These are phyloP conservation scores for Neurospora discreta DNA, from an alignment of 495 filamentous ascomycete genomes.

Conservation along the genomic window DNA sequence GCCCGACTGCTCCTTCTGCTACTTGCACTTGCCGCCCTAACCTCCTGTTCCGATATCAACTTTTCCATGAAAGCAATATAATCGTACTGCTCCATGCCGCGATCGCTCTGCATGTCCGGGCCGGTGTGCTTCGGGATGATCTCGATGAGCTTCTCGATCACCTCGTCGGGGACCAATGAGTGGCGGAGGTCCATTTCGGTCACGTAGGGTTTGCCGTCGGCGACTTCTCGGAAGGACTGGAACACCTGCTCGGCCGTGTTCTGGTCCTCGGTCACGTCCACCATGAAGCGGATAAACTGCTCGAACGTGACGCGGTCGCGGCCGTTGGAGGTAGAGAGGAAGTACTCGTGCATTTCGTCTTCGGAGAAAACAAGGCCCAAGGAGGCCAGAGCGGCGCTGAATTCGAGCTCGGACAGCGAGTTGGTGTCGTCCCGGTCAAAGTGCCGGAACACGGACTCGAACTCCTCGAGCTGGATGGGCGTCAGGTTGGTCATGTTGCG, in stretches of 20 bases:
- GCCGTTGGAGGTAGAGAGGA: slow-evolving; percentile 64
- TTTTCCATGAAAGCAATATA: slow-evolving; percentile 90
- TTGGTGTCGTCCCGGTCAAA: slow-evolving; percentile 93
- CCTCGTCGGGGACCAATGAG: slow-evolving; percentile 85
- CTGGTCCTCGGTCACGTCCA: slow-evolving; percentile 95
- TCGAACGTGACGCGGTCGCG: slow-evolving; percentile 80
- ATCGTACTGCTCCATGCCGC: slow-evolving; percentile 70
- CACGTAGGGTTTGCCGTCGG: slow-evolving; percentile 97
- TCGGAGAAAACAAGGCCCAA: slow-evolving; percentile 91
- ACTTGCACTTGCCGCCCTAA: neutral
- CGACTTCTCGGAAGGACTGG: slow-evolving; percentile 92
- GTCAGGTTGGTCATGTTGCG: slow-evolving; percentile 98
- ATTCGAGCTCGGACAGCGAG: slow-evolving; percentile 85
- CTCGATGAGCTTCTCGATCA: slow-evolving; percentile 82
- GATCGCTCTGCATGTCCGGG: slow-evolving; percentile 67
- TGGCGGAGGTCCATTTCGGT: slow-evolving; percentile 95
- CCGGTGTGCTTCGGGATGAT: slow-evolving; percentile 75
- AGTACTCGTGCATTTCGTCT: slow-evolving; percentile 91
- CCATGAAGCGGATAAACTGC: slow-evolving; percentile 99
- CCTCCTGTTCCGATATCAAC: slow-evolving; percentile 35
- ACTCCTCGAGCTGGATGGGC: slow-evolving; percentile 95
- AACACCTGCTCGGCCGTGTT: slow-evolving; percentile 97
- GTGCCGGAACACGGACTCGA: slow-evolving; percentile 93
- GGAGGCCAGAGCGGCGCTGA: slow-evolving; percentile 86
- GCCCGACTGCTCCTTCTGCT: neutral